A percentile compares a stretch with the other conserved stretches of the same genome.
These are phyloP conservation scores for Colletotrichum agaves DNA, from an alignment of 2,329 filamentous ascomycete genomes.

Conservation along the genomic window DNA sequence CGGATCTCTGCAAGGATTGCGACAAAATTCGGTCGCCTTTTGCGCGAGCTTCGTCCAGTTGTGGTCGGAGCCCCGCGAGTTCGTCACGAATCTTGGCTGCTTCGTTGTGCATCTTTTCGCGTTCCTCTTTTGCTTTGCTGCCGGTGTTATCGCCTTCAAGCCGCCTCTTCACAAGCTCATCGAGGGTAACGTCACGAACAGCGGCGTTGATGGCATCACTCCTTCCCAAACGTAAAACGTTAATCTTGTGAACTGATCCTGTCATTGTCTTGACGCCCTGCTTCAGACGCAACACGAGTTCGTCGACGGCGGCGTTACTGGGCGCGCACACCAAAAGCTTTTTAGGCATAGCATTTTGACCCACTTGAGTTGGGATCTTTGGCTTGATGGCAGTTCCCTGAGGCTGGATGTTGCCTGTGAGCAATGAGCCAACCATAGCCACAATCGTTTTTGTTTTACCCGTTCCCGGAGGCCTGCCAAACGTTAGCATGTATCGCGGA, in stretches of 20 bases:
- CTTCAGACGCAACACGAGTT: constrained; percentile 93
- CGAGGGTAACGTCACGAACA: constrained; percentile 91
- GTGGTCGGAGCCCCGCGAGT: constrained; percentile 75
- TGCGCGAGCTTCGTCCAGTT: constrained; percentile 72
- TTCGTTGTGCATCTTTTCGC: constrained; percentile 71
- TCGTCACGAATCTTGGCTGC: constrained; percentile 79
- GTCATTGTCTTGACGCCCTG: constrained; percentile 81
- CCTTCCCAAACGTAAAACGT: constrained; percentile 88
- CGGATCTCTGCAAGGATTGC: constrained; percentile 76
- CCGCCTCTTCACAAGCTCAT: constrained; percentile 85
- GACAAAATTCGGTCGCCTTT: constrained; percentile 54
- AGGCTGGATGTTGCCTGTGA: constrained; percentile 67
- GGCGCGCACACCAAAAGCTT: constrained; percentile 97
- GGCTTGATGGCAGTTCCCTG: constrained; percentile 49
- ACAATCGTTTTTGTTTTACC: constrained; percentile 99
- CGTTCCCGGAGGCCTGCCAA: constrained; percentile 83
- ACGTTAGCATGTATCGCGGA: constrained; percentile 45
- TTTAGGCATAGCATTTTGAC: constrained; percentile 64
- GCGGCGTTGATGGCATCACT: constrained; percentile 91
- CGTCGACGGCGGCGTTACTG: constrained; percentile 97
- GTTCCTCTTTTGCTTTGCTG: constrained; percentile 64
- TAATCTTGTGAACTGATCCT: constrained; percentile 79
- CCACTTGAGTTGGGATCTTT: constrained; percentile 46
- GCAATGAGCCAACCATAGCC: constrained; percentile 90
- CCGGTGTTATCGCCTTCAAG: constrained; percentile 71